Base-by-base conservation (phyloP, 345 rosid genomes). In the Aquilaria sinensis region DNA sequence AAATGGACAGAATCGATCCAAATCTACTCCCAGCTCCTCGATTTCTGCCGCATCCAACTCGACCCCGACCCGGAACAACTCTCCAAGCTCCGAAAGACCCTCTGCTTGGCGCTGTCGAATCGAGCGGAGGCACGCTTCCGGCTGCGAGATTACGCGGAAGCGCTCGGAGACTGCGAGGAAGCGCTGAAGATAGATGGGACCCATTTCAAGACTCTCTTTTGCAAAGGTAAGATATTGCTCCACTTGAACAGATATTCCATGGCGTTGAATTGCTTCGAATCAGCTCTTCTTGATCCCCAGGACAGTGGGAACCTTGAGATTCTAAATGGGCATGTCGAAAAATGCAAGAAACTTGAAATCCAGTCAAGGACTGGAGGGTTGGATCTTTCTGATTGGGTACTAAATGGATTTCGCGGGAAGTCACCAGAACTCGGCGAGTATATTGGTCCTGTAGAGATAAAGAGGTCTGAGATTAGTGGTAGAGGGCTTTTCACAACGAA, bases 321-420 rank as follows among this genome's bases (percentile, higher is more conserved):
- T 47, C 78, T 92, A 4, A 75, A 80, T 45, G 85, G 53, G 71
- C 73, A 75, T 65, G 50, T 92, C 37, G 88, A 92, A 71, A 92
- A 75, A 75, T 85, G 96, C 67, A 89, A 77, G 76, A 92, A 71
- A 63, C 85, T 92, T 15, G 93, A 85, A 53, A 74, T 63, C 55
- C 96, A 81, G 10, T n/a, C 15, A 56, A 37, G 62, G 69, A 87
- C 96, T 0, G 98, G 96, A 64, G 76, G 78, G 64, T 79, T 92
- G 31, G 96, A 89, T 77, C 71, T 92, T 55, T 84, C 96, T 16
- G 84, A 92, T 73, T 92, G 98, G 98, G 77, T 85, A 47, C 68
- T 80, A 32, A 72, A 62, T 72, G 80, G 88, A 80, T 85, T 83
- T 69, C 77, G 77, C 0, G 88, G 90, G 10, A 85, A 67, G 53